Percentiles rank a stretch among this genome's conserved stretches.
phyloP scores from a whole-genome alignment of 495 filamentous ascomycete genomes.

The Aspergillus cavernicola region DNA sequence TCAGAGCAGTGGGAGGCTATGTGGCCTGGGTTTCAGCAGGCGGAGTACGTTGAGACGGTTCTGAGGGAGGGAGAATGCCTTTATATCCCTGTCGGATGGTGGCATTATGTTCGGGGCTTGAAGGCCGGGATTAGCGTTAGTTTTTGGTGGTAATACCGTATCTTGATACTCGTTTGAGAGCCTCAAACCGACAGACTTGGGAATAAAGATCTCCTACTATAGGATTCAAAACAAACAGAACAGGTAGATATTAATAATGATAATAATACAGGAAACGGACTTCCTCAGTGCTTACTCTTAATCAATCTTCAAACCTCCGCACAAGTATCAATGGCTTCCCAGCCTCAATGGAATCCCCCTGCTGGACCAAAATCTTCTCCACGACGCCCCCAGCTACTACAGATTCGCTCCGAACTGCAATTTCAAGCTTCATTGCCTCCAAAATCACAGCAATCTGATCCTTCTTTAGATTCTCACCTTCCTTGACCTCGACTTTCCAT shows the following conservation, averaged over 20 bases:
- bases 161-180: too few species aligned
- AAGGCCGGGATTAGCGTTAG: slow-evolving; percentile 91
- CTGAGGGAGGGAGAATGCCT: slow-evolving; percentile 77
- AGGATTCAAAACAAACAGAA: background rate
- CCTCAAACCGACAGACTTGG: background rate
- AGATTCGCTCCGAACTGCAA: background rate
- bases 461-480: slow-evolving; percentile 33
- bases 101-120: slow-evolving; percentile 92
- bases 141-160: slow-evolving; percentile 81
- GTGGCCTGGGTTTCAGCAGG: slow-evolving; percentile 55
- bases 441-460: slow-evolving; percentile 39
- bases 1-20: slow-evolving; percentile 46
- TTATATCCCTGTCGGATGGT: slow-evolving; percentile 95
- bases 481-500: slow-evolving; percentile 52
- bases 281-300: background rate
- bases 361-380: slow-evolving; percentile 31
- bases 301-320: slow-evolving; percentile 10
- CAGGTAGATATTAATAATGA: background rate
- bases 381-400: background rate
- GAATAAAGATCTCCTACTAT: background rate
- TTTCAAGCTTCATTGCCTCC: slow-evolving; percentile 57
- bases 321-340: slow-evolving; percentile 33
- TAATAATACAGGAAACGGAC: background rate
- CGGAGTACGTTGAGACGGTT: slow-evolving; percentile 74
- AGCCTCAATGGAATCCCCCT: slow-evolving; percentile 38